Evolutionary conservation across 1,284 basidiomycete genomes (phyloP).

Genomic region (Rhodotorula sp.): DNA sequence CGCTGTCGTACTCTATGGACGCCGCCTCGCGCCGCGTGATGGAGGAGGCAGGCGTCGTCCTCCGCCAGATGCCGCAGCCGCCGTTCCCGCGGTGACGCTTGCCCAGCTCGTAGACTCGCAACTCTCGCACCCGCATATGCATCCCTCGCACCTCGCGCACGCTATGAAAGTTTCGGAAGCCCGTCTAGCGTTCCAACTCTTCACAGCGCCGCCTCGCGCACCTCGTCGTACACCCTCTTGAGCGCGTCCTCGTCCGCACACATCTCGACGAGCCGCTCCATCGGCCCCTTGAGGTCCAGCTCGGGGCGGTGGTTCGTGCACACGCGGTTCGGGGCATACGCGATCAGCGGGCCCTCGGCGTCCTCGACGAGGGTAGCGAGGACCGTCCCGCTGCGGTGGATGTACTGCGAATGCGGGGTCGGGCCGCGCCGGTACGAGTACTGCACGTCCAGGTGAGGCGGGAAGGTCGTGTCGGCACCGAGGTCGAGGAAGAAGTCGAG

Average conservation of each 20-base stretch:
- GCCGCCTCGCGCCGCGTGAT: slow-evolving; percentile 54
- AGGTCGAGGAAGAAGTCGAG: slow-evolving; percentile 54
- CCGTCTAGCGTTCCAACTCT: too few relatives aligned
- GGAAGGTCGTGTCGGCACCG: slow-evolving; percentile 77
- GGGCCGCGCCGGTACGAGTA: slow-evolving; percentile 79
- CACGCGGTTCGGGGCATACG: slow-evolving; percentile 83
- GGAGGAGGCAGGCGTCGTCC: slow-evolving; percentile 50
- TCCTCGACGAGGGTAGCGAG: slow-evolving; percentile 64
- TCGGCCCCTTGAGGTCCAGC: slow-evolving; percentile 3
- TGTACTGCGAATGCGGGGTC: slow-evolving; percentile 81
- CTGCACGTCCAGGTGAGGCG: slow-evolving; percentile 75
- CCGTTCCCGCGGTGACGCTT: slow-evolving; percentile 15
- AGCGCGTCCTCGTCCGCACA: slow-evolving; percentile 9
- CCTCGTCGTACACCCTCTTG: slow-evolving; percentile 4
- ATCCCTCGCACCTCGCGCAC: neutral
- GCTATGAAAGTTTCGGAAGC: too few relatives aligned
- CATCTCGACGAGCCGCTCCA: slow-evolving; percentile 1
- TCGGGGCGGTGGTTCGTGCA: slow-evolving; percentile 36
- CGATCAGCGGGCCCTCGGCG: slow-evolving; percentile 54
- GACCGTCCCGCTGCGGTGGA: slow-evolving; percentile 80
- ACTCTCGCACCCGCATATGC: neutral
- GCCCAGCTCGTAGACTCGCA: neutral
- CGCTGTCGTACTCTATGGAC: slow-evolving; percentile 91
- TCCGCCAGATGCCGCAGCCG: slow-evolving; percentile 47
- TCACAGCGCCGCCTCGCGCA: neutral